Conservation (phyloP, 2,329 filamentous ascomycete species). For the Cordyceps tenuipes region DNA sequence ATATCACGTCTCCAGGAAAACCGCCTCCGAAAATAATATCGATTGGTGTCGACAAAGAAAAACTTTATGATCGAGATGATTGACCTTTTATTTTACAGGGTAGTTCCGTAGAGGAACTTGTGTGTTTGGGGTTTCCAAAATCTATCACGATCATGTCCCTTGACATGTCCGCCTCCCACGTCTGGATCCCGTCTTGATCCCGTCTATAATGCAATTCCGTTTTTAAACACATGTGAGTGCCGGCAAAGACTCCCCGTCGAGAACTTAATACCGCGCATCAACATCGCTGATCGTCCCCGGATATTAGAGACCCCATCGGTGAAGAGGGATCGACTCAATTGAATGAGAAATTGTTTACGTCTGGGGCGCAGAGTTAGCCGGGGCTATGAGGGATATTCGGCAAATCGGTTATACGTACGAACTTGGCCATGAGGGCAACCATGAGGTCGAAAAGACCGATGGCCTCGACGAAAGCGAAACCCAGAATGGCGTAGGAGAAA, state of each 20-base stretch:
- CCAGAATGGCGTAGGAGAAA: conserved; percentile 89
- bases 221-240: conserved; percentile 12
- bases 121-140: conserved; percentile 24
- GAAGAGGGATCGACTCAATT: conserved; percentile 11
- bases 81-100: conserved; percentile 37
- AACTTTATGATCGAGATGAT: conserved; percentile 29
- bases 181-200: conserved; percentile 12
- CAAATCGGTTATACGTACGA: conserved; percentile 45
- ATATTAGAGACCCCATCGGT: conserved; percentile 12
- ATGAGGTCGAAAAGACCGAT: conserved; percentile 84
- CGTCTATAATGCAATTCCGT: conserved; percentile 14
- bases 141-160: conserved; percentile 28
- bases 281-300: conserved; percentile 13
- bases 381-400: conserved; percentile 5
- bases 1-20: background rate
- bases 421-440: conserved; percentile 92
- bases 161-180: conserved; percentile 20
- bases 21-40: background rate
- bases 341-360: conserved; percentile 28
- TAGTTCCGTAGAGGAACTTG: conserved; percentile 25
- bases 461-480: conserved; percentile 92
- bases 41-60: conserved; percentile 18
- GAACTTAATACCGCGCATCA: conserved; percentile 7
- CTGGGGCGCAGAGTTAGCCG: conserved; percentile 16
- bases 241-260: conserved; percentile 6